Evolutionary conservation across 495 filamentous ascomycete species (phyloP), one percentile per base, ranked within the genome.

Genomic region (Talaromyces trachyspermus): DNA sequence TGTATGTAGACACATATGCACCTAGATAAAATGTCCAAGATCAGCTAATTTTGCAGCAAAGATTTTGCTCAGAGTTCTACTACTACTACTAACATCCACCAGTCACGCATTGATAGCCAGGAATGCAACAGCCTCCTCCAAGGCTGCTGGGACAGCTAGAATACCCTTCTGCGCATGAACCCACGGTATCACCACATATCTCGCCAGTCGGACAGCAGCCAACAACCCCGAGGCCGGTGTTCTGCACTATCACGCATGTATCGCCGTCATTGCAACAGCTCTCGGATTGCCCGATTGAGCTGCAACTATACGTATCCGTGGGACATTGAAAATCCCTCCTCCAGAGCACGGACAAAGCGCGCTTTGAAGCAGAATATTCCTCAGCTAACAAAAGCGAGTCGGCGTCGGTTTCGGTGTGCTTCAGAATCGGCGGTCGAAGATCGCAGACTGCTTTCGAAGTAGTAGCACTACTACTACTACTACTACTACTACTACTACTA

Each of bases 121-220:
- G 73, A 38, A 94, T 83, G 60, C 91, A 97, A 54, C 91, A 97
- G 1, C 90, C 91, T 1, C 89, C 89, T 3, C 89, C 90, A 12
- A 83, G 52, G 24, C 71, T 75, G 14, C 74, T 69, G 1, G 81
- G 70, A 57, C 92, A 98, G 18, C 74, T 70, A 10, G 76, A 75
- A 60, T 88, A 84, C 11, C 80, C 83, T 0, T 59, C 60, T 42
- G 69, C 64, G 55, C 91, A 98, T 2, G 57, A 58, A 0, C 71
- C 71, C 32, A 95, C 77, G 5, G 66, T 63, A 5, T 83, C 80
- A 4, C 74, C 69, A 62, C 92, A 98, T 4, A 57, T 77, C 54
- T 76, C 60, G 2, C 89, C 89, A 23, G 62, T 61, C 12, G 84
- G 84, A 71, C 91, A 98, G 60, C 91, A 98, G 2, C 89, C 92